A percentile compares a stretch with the other conserved stretches of the same genome.
Conservation (phyloP, 2,329 filamentous ascomycete genomes). For the Fusarium falciforme region DNA sequence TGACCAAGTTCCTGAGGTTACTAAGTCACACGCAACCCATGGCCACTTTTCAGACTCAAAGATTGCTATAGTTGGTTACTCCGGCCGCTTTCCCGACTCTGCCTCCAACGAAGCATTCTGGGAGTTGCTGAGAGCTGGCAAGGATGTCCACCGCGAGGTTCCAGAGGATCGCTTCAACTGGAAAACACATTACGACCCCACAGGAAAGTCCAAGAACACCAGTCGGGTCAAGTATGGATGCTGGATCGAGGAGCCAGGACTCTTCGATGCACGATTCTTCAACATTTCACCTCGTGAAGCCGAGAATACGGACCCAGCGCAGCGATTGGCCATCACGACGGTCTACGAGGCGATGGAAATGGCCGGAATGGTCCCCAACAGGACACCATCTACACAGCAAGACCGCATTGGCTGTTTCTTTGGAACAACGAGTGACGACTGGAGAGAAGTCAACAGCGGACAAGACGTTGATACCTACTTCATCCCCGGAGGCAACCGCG, state of each 20-base stretch:
- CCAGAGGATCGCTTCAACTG: conserved; percentile 76
- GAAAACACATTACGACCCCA: conserved; percentile 74
- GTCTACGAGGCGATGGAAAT: conserved; percentile 85
- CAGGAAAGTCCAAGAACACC: conserved; percentile 75
- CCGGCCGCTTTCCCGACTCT: conserved; percentile 57
- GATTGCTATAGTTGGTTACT: conserved; percentile 81
- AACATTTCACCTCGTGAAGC: conserved; percentile 86
- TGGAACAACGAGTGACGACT: conserved; percentile 77
- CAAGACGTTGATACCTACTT: conserved; percentile 74
- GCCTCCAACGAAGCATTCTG: conserved; percentile 64
- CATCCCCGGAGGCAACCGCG: conserved; percentile 54
- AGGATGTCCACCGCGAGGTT: conserved; percentile 73
- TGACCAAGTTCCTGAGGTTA: not conserved
- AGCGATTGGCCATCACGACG: conserved; percentile 77
- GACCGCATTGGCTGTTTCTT: conserved; percentile 70
- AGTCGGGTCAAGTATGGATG: conserved; percentile 77
- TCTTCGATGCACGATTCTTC: conserved; percentile 84
- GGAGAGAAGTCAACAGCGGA: conserved; percentile 78
- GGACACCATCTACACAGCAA: conserved; percentile 72
- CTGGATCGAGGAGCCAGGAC: conserved; percentile 75
- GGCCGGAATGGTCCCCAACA: conserved; percentile 75
- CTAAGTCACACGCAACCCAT: not conserved
- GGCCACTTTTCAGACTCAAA: conserved; percentile 56
- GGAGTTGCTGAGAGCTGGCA: conserved; percentile 74
- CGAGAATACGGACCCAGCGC: conserved; percentile 79